A percentile compares a stretch with the other conserved stretches of the same genome.
Evolutionary conservation across 345 rosid species (phyloP).

Genomic region (Boechera divaricarpa): DNA sequence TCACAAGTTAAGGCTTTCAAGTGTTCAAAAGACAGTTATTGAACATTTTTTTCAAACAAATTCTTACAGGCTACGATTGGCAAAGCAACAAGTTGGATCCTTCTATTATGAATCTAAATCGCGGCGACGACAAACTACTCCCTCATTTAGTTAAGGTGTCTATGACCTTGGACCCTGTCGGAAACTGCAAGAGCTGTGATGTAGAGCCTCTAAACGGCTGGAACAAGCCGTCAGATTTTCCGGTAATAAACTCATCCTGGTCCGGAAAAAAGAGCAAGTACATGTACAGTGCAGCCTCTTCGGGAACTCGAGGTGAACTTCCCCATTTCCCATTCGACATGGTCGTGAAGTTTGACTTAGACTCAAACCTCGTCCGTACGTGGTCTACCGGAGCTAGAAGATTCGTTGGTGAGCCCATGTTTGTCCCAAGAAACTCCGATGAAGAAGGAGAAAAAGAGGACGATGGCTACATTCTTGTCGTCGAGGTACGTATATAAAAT

Average conservation of each 20-base stretch:
- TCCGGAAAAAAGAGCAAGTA: conserved; percentile 62
- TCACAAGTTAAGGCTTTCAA: background rate
- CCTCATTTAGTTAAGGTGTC: conserved; percentile 81
- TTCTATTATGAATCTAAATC: conserved; percentile 65
- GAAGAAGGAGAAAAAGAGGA: conserved; percentile 60
- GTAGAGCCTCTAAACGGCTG: conserved; percentile 60
- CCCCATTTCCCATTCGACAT: conserved; percentile 88
- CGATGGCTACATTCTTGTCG: conserved; percentile 78
- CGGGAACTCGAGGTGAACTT: conserved; percentile 65
- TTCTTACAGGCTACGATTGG: conserved; percentile 75
- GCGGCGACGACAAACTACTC: conserved; percentile 45
- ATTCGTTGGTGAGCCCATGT: conserved; percentile 87
- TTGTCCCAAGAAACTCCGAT: conserved; percentile 55
- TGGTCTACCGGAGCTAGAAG: conserved; percentile 73
- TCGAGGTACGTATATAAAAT: conserved; percentile 59
- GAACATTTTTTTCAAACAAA: background rate
- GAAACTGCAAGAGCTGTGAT: conserved; percentile 54
- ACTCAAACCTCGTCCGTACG: conserved; percentile 40
- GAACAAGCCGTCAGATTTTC: conserved; percentile 79
- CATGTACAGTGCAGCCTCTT: conserved; percentile 68
- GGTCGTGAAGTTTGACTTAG: conserved; percentile 66
- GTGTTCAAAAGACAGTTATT: background rate
- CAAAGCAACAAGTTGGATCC: conserved; percentile 76
- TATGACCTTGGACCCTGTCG: conserved; percentile 56
- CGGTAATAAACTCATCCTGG: conserved; percentile 60